Percentiles rank a stretch among this genome's conserved stretches.
Conservation (phyloP, 2,329 filamentous ascomycete species). For the Fusarium albidum region DNA sequence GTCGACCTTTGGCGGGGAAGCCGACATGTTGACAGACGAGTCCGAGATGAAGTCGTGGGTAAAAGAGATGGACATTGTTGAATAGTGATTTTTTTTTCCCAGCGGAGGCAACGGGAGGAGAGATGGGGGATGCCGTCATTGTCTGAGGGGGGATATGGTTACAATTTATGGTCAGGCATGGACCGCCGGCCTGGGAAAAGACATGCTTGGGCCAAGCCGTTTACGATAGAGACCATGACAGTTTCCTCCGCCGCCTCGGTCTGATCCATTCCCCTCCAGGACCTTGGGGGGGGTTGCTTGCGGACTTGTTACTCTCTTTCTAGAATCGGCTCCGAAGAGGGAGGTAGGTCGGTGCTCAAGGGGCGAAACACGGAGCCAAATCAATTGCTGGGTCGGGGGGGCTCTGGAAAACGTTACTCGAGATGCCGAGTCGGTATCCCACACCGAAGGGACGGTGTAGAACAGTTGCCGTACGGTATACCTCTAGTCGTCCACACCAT, state of each 20-base stretch:
- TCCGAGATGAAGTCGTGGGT: constrained; percentile 46
- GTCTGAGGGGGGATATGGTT: constrained; percentile 31
- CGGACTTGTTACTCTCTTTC: constrained; percentile 12
- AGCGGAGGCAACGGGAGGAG: constrained; percentile 17
- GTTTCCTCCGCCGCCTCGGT: background rate
- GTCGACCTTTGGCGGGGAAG: constrained; percentile 42
- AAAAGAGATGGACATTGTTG: constrained; percentile 41
- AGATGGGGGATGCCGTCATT: constrained; percentile 23
- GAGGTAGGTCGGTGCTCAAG: background rate
- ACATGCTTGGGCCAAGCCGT: constrained; percentile 19
- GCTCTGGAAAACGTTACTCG: constrained; percentile 10
- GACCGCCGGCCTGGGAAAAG: background rate
- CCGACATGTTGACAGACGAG: constrained; percentile 45
- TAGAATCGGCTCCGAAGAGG: constrained; percentile 9
- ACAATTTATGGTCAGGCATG: constrained; percentile 36
- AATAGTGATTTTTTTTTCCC: background rate
- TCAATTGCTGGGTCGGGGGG: too few relatives aligned
- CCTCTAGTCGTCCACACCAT: background rate
- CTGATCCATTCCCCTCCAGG: background rate
- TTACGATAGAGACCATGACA: constrained; percentile 7
- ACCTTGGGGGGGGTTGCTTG: constrained; percentile 3
- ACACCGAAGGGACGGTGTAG: constrained; percentile 15
- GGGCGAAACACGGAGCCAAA: constrained; percentile 12
- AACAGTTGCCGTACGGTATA: too few relatives aligned
- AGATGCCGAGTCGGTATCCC: constrained; percentile 28